A percentile compares a stretch with the other conserved stretches of the same genome.
phyloP scores from a whole-genome alignment of 208 protist species.

The Leishmania mexicana region DNA sequence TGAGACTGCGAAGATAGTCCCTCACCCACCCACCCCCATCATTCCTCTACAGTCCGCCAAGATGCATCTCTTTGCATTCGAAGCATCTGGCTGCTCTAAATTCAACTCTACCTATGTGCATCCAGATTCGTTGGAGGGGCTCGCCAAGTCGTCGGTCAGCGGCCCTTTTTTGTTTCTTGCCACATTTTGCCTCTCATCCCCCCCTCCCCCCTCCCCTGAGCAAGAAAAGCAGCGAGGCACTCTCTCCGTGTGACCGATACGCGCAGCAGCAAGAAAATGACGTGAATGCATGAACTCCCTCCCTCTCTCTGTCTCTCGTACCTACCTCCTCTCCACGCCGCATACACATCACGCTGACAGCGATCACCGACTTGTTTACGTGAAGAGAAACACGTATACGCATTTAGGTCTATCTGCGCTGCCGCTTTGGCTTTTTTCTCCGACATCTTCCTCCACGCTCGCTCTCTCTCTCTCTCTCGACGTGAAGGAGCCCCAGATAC shows the following conservation, averaged over 20 bases:
- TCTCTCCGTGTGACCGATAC: background rate
- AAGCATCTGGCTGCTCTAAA: background rate
- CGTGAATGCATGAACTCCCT: too few species aligned
- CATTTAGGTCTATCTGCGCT: background rate
- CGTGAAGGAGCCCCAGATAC: conserved; percentile 4
- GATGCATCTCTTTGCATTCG: background rate
- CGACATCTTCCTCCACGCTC: background rate
- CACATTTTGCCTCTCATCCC: background rate
- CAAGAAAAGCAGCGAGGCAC: background rate
- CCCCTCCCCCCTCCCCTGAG: background rate
- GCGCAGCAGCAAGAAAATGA: background rate
- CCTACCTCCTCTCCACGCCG: background rate
- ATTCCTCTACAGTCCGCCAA: background rate
- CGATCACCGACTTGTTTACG: background rate
- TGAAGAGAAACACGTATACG: background rate
- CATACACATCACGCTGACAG: background rate
- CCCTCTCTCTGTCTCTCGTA: background rate
- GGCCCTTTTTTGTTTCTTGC: background rate
- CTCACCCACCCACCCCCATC: background rate
- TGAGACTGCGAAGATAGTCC: background rate
- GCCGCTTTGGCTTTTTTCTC: conserved; percentile 7
- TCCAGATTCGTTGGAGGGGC: background rate
- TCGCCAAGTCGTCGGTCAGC: background rate
- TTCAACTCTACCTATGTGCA: background rate
- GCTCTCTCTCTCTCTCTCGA: background rate